Evolutionary conservation across 768 basidiomycete species (phyloP).

Genomic region (Suillus tomentosus): DNA sequence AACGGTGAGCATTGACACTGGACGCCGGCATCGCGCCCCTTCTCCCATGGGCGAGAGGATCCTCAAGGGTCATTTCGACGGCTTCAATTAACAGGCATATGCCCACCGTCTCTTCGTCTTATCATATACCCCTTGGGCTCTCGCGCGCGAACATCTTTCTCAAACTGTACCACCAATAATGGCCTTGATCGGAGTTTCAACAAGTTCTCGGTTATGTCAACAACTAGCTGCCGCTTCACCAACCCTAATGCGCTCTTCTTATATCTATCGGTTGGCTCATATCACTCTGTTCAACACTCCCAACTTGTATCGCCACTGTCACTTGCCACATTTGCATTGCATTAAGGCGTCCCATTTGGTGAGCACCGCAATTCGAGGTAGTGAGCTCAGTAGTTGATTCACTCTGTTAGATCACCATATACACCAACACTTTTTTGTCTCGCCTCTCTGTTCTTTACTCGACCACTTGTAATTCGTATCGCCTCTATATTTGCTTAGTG

Average conservation of each 20-base stretch:
- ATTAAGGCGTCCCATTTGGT: constrained; percentile 2
- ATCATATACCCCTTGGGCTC: not conserved
- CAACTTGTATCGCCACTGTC: constrained; percentile 6
- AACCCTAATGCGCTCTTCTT: constrained; percentile 1
- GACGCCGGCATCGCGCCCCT: constrained; percentile 64
- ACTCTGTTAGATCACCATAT: not conserved
- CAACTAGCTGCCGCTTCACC: not conserved
- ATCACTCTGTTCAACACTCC: not conserved
- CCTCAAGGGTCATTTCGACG: constrained; percentile 88
- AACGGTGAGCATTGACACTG: constrained; percentile 46
- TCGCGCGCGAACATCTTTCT: not conserved
- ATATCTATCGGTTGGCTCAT: constrained; percentile 7
- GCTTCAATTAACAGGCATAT: constrained; percentile 62
- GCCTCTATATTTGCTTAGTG: constrained; percentile 1
- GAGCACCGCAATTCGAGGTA: not conserved
- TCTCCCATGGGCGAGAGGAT: constrained; percentile 92
- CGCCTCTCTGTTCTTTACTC: not conserved
- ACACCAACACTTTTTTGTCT: constrained; percentile 1
- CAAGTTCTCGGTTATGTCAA: not conserved
- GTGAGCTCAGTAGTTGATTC: not conserved
- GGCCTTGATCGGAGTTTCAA: not conserved
- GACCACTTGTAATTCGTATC: not conserved
- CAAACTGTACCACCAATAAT: not conserved
- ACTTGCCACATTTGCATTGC: not conserved
- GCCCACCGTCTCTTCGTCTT: not conserved